phyloP scores from a whole-genome alignment of 2,329 filamentous ascomycete genomes.

The Didymella glomerata region DNA sequence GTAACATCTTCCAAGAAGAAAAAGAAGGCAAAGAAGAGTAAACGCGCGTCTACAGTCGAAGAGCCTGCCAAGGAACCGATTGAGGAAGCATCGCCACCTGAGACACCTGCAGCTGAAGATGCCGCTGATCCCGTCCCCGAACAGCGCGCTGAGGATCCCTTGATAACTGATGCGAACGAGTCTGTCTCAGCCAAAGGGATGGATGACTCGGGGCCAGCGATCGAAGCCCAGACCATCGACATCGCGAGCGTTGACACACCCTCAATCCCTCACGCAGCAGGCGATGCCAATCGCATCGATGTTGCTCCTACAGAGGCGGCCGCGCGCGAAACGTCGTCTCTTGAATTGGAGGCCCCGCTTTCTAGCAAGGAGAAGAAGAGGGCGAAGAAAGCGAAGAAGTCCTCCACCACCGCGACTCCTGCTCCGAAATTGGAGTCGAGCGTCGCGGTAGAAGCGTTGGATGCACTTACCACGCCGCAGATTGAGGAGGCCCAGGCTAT shows the following conservation, averaged over 20 bases:
- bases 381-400: conserved; percentile 36
- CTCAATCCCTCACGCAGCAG: conserved; percentile 1
- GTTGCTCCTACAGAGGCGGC: not conserved
- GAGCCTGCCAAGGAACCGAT: conserved; percentile 17
- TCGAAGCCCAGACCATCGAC: not conserved
- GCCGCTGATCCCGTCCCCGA: conserved; percentile 6
- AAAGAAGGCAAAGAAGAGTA: conserved; percentile 39
- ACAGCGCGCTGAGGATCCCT: not conserved
- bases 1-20: conserved; percentile 32
- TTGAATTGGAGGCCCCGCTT: conserved; percentile 6
- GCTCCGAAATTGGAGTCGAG: conserved; percentile 13
- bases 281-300: conserved; percentile 1
- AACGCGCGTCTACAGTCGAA: conserved; percentile 27
- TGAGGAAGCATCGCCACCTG: conserved; percentile 8
- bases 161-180: not conserved
- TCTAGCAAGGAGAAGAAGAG: conserved; percentile 37
- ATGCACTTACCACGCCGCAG: conserved; percentile 5
- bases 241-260: not conserved
- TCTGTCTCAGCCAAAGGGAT: not conserved
- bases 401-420: conserved; percentile 26
- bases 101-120: conserved; percentile 1
- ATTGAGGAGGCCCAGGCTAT: conserved; percentile 5
- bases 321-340: not conserved
- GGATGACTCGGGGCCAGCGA: not conserved
- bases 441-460: conserved; percentile 1